Percentiles rank a stretch among this genome's conserved stretches.
Conservation (phyloP, 2,329 filamentous ascomycete species). For the Aspergillus hiratsukae region DNA sequence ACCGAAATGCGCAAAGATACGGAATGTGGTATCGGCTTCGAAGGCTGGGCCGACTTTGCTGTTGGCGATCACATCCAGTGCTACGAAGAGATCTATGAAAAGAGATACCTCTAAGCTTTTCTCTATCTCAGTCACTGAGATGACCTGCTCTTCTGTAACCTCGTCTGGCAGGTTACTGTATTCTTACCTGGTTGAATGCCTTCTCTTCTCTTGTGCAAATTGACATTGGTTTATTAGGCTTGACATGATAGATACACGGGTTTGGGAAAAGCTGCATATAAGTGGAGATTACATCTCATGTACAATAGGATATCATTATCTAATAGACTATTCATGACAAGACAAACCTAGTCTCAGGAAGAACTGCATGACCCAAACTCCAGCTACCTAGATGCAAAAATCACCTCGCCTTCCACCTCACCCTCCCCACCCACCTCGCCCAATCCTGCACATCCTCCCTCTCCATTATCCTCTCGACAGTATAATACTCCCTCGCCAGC, state of each 20-base stretch:
- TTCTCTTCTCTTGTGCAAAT: conserved; percentile 4
- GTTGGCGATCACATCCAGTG: conserved; percentile 82
- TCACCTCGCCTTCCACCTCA: conserved; percentile 67
- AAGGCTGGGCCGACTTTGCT: conserved; percentile 71
- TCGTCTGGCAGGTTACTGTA: conserved; percentile 4
- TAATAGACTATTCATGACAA: conserved; percentile 3
- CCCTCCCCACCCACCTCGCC: conserved; percentile 65
- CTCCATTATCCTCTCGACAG: conserved; percentile 64
- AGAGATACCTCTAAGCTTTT: conserved; percentile 48
- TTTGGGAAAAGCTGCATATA: background rate
- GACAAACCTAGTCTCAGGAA: background rate
- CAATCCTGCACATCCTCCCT: conserved; percentile 69
- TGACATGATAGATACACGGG: background rate
- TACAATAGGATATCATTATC: conserved; percentile 8
- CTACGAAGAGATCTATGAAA: conserved; percentile 74
- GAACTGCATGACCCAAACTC: too few relatives aligned
- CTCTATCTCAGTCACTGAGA: background rate
- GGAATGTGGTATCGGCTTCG: conserved; percentile 90
- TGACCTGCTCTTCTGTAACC: conserved; percentile 1
- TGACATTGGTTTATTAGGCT: background rate
- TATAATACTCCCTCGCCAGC: conserved; percentile 67
- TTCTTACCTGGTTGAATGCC: conserved; percentile 6
- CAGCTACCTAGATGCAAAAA: too few relatives aligned
- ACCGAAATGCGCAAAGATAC: conserved; percentile 82
- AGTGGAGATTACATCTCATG: conserved; percentile 2